A percentile compares a stretch with the other conserved stretches of the same genome.
Evolutionary conservation across 257 asterid genomes (phyloP).

Genomic region (Phtheirospermum japonicum): DNA sequence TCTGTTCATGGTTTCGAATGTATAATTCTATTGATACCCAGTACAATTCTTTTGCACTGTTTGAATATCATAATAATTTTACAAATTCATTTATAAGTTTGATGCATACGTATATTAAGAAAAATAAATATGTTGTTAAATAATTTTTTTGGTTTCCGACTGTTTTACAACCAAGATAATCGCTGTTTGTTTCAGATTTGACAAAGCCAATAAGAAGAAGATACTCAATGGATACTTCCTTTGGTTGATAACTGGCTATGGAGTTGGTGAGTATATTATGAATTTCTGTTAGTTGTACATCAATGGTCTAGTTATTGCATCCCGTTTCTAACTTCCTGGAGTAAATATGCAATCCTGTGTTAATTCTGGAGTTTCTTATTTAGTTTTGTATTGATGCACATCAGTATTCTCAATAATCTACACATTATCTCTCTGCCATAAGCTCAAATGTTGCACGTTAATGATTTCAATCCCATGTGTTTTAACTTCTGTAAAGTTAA

Average conservation of each 20-base stretch:
- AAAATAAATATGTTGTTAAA: conserved; percentile 2
- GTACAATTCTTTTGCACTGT: not conserved
- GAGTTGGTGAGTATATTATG: conserved; percentile 58
- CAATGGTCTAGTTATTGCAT: not conserved
- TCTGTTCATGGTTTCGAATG: conserved; percentile 8
- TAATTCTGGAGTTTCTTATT: not conserved
- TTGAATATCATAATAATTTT: conserved; percentile 6
- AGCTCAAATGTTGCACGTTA: too few relatives aligned
- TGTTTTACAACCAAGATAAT: conserved; percentile 21
- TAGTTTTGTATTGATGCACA: conserved; percentile 1
- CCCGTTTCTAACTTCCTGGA: too few relatives aligned
- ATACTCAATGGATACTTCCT: conserved; percentile 73
- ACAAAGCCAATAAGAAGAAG: conserved; percentile 71
- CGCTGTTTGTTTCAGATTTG: conserved; percentile 58
- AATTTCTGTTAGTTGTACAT: conserved; percentile 9
- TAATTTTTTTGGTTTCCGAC: not conserved
- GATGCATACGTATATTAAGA: not conserved
- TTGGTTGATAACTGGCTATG: conserved; percentile 86
- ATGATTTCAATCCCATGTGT: too few relatives aligned
- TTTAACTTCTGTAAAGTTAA: not conserved
- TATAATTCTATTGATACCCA: not conserved
- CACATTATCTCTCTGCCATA: too few relatives aligned
- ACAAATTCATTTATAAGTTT: not conserved
- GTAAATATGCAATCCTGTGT: not conserved
- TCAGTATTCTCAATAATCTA: too few relatives aligned